Conservation (phyloP, 1,139 yeast genomes). For the Debaryomyces udenii region DNA sequence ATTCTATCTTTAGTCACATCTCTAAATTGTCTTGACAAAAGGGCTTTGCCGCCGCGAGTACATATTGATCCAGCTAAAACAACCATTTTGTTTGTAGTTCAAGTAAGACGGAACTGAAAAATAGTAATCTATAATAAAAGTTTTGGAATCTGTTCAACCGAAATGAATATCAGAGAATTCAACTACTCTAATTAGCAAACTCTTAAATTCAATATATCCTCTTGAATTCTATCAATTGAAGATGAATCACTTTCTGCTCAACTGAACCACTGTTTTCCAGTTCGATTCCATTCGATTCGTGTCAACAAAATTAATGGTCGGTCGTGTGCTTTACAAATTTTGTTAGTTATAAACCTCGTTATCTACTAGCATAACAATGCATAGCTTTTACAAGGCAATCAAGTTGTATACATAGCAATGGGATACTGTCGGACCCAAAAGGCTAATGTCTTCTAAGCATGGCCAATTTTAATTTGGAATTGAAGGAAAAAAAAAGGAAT, state of each 20-base stretch:
- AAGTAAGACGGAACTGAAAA: slow-evolving; percentile 1
- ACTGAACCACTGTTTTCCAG: slow-evolving; percentile 7
- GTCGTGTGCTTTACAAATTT: slow-evolving; percentile 9
- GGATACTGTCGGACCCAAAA: too few relatives aligned
- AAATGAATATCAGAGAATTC: background rate
- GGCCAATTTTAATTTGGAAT: too few relatives aligned
- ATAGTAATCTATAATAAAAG: background rate
- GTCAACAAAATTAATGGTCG: slow-evolving; percentile 13
- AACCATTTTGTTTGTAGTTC: slow-evolving; percentile 25
- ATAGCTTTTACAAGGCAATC: too few relatives aligned
- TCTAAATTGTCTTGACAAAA: slow-evolving; percentile 89
- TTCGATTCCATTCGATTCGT: slow-evolving; percentile 14
- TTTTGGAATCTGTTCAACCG: background rate
- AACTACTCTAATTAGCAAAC: background rate
- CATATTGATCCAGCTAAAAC: slow-evolving; percentile 94
- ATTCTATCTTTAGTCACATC: slow-evolving; percentile 86
- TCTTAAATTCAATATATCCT: background rate
- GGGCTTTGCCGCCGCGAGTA: slow-evolving; percentile 92
- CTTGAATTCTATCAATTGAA: slow-evolving; percentile 5
- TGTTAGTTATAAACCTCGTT: too few relatives aligned
- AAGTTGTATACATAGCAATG: too few relatives aligned
- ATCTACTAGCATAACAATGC: too few relatives aligned
- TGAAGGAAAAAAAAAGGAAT: too few relatives aligned
- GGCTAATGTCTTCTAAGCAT: too few relatives aligned
- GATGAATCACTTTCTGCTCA: slow-evolving; percentile 5